A percentile compares a stretch with the other conserved stretches of the same genome.
Evolutionary conservation across 371 early-diverging fungal species (phyloP).

Genomic region (Zopfochytrium polystomum): DNA sequence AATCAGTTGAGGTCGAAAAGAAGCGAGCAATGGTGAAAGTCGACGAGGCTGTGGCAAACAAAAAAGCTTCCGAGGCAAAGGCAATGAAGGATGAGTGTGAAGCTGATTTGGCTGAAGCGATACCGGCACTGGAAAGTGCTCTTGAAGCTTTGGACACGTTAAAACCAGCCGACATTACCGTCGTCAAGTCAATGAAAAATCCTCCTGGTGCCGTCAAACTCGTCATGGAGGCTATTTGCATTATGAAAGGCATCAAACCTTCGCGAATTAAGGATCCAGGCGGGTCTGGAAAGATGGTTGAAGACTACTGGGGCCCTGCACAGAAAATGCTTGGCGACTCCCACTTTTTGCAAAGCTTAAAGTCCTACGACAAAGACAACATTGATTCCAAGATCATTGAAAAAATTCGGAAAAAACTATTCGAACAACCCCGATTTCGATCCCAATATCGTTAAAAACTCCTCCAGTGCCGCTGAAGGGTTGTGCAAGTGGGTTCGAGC

Average conservation of each 20-base stretch:
- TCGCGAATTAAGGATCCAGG: slow-evolving; percentile 54
- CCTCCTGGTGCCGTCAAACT: slow-evolving; percentile 60
- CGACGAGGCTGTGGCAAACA: slow-evolving; percentile 55
- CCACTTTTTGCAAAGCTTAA: slow-evolving; percentile 49
- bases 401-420: slow-evolving; percentile 47
- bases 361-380: slow-evolving; percentile 51
- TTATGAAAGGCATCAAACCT: slow-evolving; percentile 55
- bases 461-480: slow-evolving; percentile 60
- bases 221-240: slow-evolving; percentile 60
- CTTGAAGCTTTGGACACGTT: slow-evolving; percentile 54
- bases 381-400: slow-evolving; percentile 54
- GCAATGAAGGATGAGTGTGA: slow-evolving; percentile 60
- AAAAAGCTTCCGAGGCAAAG: slow-evolving; percentile 52
- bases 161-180: slow-evolving; percentile 55
- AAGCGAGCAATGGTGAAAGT: slow-evolving; percentile 50
- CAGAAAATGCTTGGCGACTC: slow-evolving; percentile 51
- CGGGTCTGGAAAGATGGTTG: slow-evolving; percentile 59
- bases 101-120: slow-evolving; percentile 51
- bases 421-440: slow-evolving; percentile 60
- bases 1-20: slow-evolving; percentile 53
- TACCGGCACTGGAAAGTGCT: slow-evolving; percentile 54
- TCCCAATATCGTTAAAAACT: slow-evolving; percentile 57
- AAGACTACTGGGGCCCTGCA: slow-evolving; percentile 55
- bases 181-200: slow-evolving; percentile 62
- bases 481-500: slow-evolving; percentile 59